Evolutionary conservation across 371 early-diverging fungal genomes (phyloP), one percentile per base, ranked within the genome.

Genomic region (Coemansia sp.): DNA sequence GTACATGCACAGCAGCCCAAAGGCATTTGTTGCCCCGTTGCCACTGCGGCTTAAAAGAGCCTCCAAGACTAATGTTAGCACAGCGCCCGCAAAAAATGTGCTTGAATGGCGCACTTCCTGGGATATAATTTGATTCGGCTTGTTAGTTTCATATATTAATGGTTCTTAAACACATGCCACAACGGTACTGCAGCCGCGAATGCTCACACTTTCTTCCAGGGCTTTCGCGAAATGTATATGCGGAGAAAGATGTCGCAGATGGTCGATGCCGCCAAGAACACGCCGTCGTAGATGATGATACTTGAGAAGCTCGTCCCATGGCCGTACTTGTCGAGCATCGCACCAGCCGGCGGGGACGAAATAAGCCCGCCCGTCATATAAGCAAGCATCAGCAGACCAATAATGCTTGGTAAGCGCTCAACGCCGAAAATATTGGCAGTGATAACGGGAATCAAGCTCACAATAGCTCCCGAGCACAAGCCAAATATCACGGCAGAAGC

Each of bases 291-390:
- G 16, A 68, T 55, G 5, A 68, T 56, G 35, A 68, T 10, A 36
- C 59, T 40, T 11, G 40, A 52, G 38, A 63, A 68, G 38, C 48
- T 38, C 5, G 41, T 40, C 16, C 68, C 63, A 20, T 63, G 64
- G 8, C 69, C 64, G 30, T 57, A 59, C 35, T 26, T 59, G 55
- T 68, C 69, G 1, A 68, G 52, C 49, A 68, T 68, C 6, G 58
- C 59, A 10, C 69, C 69, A 1, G 63, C 69, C n/a, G 69, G 63
- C 13, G 64, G 69, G 5, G 69, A 59, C 20, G 68, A 57, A 13
- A 68, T 59, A 6, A 68, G 59, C 0, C 43, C 64, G 11, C 63
- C 60, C 0, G 41, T 50, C 31, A 31, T 62, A 34, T 68, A 68
- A 9, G 52, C 69, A 49, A 59, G 35, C 63, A 68, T 68, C 11